Base-by-base conservation (phyloP, 495 filamentous ascomycete species). In the Parmelia sp. region DNA sequence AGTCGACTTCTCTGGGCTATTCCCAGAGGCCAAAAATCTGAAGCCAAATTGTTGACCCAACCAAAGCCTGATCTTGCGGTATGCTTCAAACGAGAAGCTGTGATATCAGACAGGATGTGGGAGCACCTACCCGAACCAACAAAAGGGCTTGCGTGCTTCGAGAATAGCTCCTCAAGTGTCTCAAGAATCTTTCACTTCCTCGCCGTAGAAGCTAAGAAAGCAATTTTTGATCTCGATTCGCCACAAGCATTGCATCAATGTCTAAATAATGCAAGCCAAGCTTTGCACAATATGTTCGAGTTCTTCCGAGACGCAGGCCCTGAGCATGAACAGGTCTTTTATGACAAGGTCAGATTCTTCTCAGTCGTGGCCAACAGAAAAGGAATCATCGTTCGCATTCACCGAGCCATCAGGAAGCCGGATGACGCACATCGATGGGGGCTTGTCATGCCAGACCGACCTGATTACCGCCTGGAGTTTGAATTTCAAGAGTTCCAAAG, bases 281-380 rank as follows among this genome's bases (percentile, higher is more conserved):
- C 66, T 39, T 58, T 68, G 17, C 66, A 68, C 39, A 68, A 68
- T n/a, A 68, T 68, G 64, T 68, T 62, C 44, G 64, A 68, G 29
- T 68, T 66, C 36, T 66, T 68, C 37, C 51, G 58, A 47, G 57
- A 68, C 19, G 66, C 66, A 37, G 57, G 51, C 19, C 60, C 31
- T 31, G 29, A 27, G 25, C 57, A 68, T 17, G 40, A 44, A 23
- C 19, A 61, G 21, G n/a, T 23, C 0, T 66, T 68, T 29, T 68
- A 39, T 42, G 37, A 23, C 29, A 19, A 59, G 7, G 57, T 59
- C 8, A 59, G 57, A 27, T 42, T 42, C 21, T 59, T 59, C 29
- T 59, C 37, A 15, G 57, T 29, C 23, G 57, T 59, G 40, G 57
- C 57, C 36, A 40, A 40, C 42, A 42, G 36, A 19, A 19, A 59